Conservation (phyloP, 345 rosid species). For the Brassica napus region DNA sequence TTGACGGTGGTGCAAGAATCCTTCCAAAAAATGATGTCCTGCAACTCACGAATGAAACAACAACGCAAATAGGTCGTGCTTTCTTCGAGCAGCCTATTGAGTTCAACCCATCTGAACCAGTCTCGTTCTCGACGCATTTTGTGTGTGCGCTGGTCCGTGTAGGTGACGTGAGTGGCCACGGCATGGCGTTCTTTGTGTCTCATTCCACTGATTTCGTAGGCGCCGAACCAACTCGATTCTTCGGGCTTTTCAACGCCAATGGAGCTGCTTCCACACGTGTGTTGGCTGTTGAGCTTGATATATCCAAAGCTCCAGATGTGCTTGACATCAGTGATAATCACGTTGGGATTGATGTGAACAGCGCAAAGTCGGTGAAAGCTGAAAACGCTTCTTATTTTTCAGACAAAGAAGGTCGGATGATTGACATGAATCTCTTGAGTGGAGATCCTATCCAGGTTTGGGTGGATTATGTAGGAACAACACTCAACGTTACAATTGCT, state of each 20-base stretch:
- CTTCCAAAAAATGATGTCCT: slow-evolving; percentile 39
- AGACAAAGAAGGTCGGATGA: slow-evolving; percentile 21
- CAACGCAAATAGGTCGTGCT: slow-evolving; percentile 44
- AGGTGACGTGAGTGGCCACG: slow-evolving; percentile 45
- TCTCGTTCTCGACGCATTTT: slow-evolving; percentile 45
- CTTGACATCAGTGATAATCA: slow-evolving; percentile 52
- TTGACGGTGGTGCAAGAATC: slow-evolving; percentile 45
- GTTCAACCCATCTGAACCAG: slow-evolving; percentile 45
- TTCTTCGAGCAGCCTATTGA: slow-evolving; percentile 42
- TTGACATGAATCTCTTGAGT: slow-evolving; percentile 42
- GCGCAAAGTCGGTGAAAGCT: slow-evolving; percentile 37
- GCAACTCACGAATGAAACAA: slow-evolving; percentile 55
- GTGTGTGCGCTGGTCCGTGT: slow-evolving; percentile 45
- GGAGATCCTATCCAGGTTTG: slow-evolving; percentile 56
- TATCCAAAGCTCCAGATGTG: slow-evolving; percentile 44
- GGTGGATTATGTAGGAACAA: slow-evolving; percentile 57
- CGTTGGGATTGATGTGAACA: slow-evolving; percentile 64
- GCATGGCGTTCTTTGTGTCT: slow-evolving; percentile 48
- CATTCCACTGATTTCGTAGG: slow-evolving; percentile 9
- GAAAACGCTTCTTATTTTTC: slow-evolving; percentile 47
- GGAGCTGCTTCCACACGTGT: slow-evolving; percentile 48
- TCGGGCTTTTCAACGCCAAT: slow-evolving; percentile 53
- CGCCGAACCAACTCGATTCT: slow-evolving; percentile 33
- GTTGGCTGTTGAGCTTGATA: slow-evolving; percentile 63
- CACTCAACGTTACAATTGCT: slow-evolving; percentile 53